Evolutionary conservation across 331 rosid genomes (phyloP), one percentile per base, ranked within the genome.

Genomic region (Arachis monticola): DNA sequence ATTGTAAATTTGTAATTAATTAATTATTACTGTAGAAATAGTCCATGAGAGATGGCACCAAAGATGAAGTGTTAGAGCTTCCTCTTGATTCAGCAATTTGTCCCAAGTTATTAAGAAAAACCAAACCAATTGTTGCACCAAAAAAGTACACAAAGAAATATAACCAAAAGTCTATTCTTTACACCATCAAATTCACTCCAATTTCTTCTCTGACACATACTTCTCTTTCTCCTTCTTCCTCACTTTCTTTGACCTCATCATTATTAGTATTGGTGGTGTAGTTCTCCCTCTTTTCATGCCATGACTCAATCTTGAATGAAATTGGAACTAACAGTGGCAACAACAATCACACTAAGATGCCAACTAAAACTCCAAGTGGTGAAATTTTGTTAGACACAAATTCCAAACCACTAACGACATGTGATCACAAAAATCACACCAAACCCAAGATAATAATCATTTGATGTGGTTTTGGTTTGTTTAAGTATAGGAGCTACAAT

Each of bases 81-180:
- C 90, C 90, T 1, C 98, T 72, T 7, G 98, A 93, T 77, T 93
- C 97, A 2, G 91, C 89, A 53, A 93, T 93, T 62, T 93, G 97
- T 13, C 98, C 98, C 83, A 94, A 72, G 78, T 92, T 94, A 79
- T 94, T 94, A 27, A 91, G 80, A 80, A 83, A 94, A 31, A 86
- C 98, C 38, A 94, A 72, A n/a, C 98, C 97, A 60, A 94, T 52
- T 3, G 98, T 91, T 65, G 95, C 96, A 71, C 97, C 87, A 7
- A 67, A 89, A 2, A 90, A 82, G 12, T 94, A 94, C 0, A 85
- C 88, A 0, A 76, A 75, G 72, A 90, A 87, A 76, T 94, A 90
- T 44, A 94, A 61, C 98, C 98, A 94, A 65, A 94, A 94, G 64
- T 94, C 88, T 2, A 87, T 13, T 83, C 96, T 88, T 66, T 45